Evolutionary conservation across 2,329 filamentous ascomycete species (phyloP).

Genomic region (Juglanconis sp.): DNA sequence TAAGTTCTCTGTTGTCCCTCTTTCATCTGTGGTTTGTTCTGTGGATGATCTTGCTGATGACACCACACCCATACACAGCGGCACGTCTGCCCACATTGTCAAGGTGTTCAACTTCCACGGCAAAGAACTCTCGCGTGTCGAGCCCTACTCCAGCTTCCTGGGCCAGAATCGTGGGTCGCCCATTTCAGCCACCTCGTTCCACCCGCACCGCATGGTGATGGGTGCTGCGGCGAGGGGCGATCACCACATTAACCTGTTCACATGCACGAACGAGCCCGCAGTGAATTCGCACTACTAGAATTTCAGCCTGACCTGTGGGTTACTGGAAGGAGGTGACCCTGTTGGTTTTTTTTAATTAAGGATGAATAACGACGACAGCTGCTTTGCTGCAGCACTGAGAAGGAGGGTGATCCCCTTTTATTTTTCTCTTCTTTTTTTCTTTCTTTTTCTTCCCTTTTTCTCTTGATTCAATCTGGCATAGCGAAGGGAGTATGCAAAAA

Average conservation of each 20-base stretch:
- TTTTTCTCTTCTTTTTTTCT: too few species aligned
- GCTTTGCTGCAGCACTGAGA: too few species aligned
- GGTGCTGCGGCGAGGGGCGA: constrained; percentile 84
- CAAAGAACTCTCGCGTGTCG: constrained; percentile 73
- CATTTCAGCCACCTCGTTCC: constrained; percentile 87
- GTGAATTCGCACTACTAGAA: constrained; percentile 6
- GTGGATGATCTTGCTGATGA: neutral
- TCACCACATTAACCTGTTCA: constrained; percentile 86
- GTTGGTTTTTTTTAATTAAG: neutral
- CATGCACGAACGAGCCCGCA: constrained; percentile 53
- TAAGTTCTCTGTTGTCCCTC: constrained; percentile 47
- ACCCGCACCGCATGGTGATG: constrained; percentile 89
- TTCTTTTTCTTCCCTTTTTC: too few species aligned
- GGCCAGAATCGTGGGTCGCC: constrained; percentile 76
- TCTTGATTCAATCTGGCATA: too few species aligned
- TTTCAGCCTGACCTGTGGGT: neutral
- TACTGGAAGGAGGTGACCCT: too few species aligned
- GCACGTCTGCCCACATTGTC: constrained; percentile 81
- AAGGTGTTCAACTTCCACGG: constrained; percentile 91
- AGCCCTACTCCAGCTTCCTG: constrained; percentile 87
- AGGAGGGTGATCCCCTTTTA: too few species aligned
- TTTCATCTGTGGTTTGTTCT: neutral
- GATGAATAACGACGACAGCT: neutral
- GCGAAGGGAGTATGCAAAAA: too few species aligned
- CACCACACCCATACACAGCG: constrained; percentile 51